phyloP scores from a whole-genome alignment of 2,329 filamentous ascomycete species.

The Zasmidium cellare region DNA sequence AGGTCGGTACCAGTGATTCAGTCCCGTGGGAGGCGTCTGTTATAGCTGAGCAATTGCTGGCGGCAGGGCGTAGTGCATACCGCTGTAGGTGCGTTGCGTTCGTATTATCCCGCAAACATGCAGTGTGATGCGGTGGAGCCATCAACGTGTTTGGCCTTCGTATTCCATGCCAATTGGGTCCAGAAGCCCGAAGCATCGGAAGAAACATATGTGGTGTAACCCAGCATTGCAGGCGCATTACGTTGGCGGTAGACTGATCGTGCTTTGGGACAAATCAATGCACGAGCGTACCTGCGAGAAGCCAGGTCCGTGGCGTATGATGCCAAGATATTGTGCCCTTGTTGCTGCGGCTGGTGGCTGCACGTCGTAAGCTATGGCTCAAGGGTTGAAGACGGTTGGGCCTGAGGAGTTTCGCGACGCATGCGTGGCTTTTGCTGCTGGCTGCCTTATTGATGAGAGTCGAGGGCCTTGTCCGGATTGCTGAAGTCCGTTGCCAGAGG shows the following conservation, averaged over 20 bases:
- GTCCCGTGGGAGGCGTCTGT: neutral
- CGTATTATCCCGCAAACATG: neutral
- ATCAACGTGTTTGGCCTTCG: neutral
- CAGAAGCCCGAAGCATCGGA: neutral
- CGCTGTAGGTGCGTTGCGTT: neutral
- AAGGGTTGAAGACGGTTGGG: neutral
- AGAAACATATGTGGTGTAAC: neutral
- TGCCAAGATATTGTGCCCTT: too few species aligned
- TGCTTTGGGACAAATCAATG: neutral
- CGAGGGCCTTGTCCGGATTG: neutral
- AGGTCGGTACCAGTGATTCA: neutral
- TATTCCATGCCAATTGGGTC: too few species aligned
- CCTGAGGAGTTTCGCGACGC: neutral
- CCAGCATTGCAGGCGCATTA: too few species aligned
- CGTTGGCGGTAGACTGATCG: neutral
- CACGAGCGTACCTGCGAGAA: neutral
- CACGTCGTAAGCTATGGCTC: slow-evolving; percentile 2
- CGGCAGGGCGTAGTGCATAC: neutral
- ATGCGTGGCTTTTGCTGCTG: neutral
- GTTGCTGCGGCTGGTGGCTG: neutral
- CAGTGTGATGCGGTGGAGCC: neutral
- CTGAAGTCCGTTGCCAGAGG: too few species aligned
- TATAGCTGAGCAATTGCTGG: neutral
- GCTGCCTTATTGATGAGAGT: neutral
- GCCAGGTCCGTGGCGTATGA: neutral